These are phyloP conservation scores for Kodamaea hsintzibuensis DNA, from an alignment of 805 yeast species.

Conservation along the genomic window DNA sequence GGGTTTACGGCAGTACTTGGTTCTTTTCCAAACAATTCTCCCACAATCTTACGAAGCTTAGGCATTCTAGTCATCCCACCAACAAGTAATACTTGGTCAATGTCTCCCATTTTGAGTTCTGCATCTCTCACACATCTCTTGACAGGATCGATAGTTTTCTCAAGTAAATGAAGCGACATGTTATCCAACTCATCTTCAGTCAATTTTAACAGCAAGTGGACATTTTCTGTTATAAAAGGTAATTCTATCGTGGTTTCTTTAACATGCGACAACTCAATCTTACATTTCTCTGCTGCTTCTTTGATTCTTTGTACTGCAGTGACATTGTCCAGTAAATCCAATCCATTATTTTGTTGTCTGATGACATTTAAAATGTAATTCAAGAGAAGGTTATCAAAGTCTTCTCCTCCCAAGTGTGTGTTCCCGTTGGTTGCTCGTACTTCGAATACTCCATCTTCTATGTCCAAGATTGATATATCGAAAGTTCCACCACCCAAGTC, in stretches of 20 bases:
- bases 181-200: slow-evolving; percentile 69
- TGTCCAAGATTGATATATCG: slow-evolving; percentile 75
- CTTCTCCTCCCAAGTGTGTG: slow-evolving; percentile 86
- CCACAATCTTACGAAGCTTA: slow-evolving; percentile 64
- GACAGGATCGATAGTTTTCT: slow-evolving; percentile 71
- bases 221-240: slow-evolving; percentile 66
- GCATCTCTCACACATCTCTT: slow-evolving; percentile 76
- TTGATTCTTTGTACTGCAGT: slow-evolving; percentile 71
- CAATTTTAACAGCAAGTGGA: slow-evolving; percentile 58
- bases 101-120: slow-evolving; percentile 59
- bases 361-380: slow-evolving; percentile 58
- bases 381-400: slow-evolving; percentile 68
- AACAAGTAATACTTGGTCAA: slow-evolving; percentile 74
- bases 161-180: slow-evolving; percentile 64
- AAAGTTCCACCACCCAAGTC: slow-evolving; percentile 88
- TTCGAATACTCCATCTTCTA: slow-evolving; percentile 79
- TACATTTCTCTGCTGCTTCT: slow-evolving; percentile 77
- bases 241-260: slow-evolving; percentile 60
- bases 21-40: slow-evolving; percentile 55
- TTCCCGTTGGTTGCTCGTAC: slow-evolving; percentile 83
- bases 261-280: slow-evolving; percentile 72
- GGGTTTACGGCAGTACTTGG: slow-evolving; percentile 80
- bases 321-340: slow-evolving; percentile 52
- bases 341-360: slow-evolving; percentile 50
- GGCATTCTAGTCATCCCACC: slow-evolving; percentile 96